Evolutionary conservation across 2,329 filamentous ascomycete species (phyloP), one percentile per base, ranked within the genome.

Genomic region (Fusarium citri): DNA sequence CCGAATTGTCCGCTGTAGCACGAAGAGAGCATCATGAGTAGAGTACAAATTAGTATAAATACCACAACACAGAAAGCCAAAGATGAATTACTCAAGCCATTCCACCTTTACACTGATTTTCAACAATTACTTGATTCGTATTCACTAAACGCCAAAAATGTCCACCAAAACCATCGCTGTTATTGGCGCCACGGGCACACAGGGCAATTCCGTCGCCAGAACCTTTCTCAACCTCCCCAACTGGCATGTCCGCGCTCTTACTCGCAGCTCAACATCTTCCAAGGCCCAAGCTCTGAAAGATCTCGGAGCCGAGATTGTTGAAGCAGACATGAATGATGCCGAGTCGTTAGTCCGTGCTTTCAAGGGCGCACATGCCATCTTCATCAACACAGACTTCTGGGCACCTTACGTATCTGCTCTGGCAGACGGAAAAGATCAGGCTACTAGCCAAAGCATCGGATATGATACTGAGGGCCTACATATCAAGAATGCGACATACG

Each of bases 351-450:
- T 77, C 31, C 45, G 68, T 0, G 83, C 81, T 2, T 85, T 86
- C 58, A 22, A 71, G 6, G 82, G 79, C 5, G 83, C 81, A 5
- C 78, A 82, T 58, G 74, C 81, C 49, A 84, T 88, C 62, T 88
- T 88, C 73, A 77, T 79, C 69, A 83, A 85, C 45, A 88, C 86
- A 0, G 81, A 87, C 62, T 88, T 85, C 74, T 87, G 83, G 81
- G 79, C 80, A 31, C 76, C 80, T 4, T 85, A 84, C 67, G 77
- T 77, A 58, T 71, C 77, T 4, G 74, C 80, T 0, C 77, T 83
- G 51, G 78, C 76, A n/a, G 74, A 79, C 9, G 75, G 77, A 6
- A 76, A 76, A 49, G 80, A 80, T 2, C 56, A 69, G 10, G 74
- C 78, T 8, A 78, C 76, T 0, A 80, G 78, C 62, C 76, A 80